A percentile compares a stretch with the other conserved stretches of the same genome.
phyloP scores from a whole-genome alignment of 257 asterid genomes.

The Agastache rugosa region DNA sequence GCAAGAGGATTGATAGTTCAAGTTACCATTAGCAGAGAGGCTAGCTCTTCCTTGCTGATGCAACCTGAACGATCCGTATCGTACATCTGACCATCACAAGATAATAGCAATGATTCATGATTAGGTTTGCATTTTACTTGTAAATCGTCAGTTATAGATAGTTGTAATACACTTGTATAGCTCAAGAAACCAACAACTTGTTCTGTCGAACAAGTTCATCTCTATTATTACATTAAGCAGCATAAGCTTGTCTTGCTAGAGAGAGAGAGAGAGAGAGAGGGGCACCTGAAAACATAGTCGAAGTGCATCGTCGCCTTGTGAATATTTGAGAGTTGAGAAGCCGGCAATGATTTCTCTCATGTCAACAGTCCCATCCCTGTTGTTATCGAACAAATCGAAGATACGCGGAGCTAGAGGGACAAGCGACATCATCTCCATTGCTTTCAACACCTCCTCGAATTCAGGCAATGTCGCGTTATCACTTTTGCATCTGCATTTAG shows the following conservation, averaged over 20 bases:
- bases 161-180: no score
- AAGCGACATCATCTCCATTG: conserved; percentile 75
- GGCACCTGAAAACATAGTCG: conserved; percentile 84
- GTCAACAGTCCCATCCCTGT: conserved; percentile 79
- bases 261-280: not conserved
- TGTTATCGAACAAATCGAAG: conserved; percentile 77
- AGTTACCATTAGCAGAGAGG: conserved; percentile 76
- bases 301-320: conserved; percentile 87
- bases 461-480: conserved; percentile 73
- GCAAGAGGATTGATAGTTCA: not conserved
- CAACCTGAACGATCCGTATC: conserved; percentile 84
- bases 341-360: conserved; percentile 90
- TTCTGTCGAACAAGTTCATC: no score
- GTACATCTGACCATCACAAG: conserved; percentile 61
- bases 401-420: conserved; percentile 75
- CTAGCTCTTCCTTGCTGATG: conserved; percentile 87
- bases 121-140: not conserved
- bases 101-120: no score
- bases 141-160: no score
- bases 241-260: no score
- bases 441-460: conserved; percentile 79
- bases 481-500: conserved; percentile 60
- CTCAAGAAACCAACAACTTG: no score
- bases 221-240: no score
- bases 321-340: conserved; percentile 77